Base-by-base conservation (phyloP, 2,329 filamentous ascomycete species). In the Fusarium caatingaense region DNA sequence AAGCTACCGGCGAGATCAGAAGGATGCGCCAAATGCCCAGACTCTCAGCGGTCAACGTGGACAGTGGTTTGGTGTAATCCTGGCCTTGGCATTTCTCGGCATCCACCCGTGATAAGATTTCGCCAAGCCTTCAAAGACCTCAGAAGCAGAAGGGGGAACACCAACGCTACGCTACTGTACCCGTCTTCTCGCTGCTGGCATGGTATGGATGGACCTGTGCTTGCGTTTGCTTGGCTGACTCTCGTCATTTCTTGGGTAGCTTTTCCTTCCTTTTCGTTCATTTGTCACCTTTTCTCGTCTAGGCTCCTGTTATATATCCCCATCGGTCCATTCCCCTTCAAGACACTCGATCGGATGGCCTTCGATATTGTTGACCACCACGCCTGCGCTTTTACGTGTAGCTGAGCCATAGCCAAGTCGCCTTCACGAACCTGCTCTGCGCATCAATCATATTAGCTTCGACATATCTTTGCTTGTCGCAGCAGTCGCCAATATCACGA, bases 21-120 rank as follows among this genome's bases (percentile, higher is more conserved):
- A 56, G 54, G 51, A 56, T 56, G 50, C 66, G 56, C 55, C 46
- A 61, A 56, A 59, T 70, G 72, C 72, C 72, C 64, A 74, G 71
- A 71, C 72, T 64, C 60, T 56, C 70, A 71, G 71, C 65, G 72
- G 73, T 68, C 74, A 68, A 72, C 73, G 72, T 75, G 71, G 74
- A 68, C 73, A 72, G 57, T 74, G 71, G 68, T 73, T 74, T 75
- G 71, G 69, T 66, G 72, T 70, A 62, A 68, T 69, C 44, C 64
- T 67, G 62, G 74, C 51, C 74, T 76, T 76, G 74, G 74, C 74
- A 68, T 75, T 74, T 76, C 74, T 76, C 73, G 74, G 73, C 74
- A 72, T 69, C 67, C 71, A 67, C 72, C 74, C 68, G 69, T 76
- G 71, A 73, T 75, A 76, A 75, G 73, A 76, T 76, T 76, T 76